Evolutionary conservation across 805 yeast genomes (phyloP).

Genomic region (Candida boidinii): DNA sequence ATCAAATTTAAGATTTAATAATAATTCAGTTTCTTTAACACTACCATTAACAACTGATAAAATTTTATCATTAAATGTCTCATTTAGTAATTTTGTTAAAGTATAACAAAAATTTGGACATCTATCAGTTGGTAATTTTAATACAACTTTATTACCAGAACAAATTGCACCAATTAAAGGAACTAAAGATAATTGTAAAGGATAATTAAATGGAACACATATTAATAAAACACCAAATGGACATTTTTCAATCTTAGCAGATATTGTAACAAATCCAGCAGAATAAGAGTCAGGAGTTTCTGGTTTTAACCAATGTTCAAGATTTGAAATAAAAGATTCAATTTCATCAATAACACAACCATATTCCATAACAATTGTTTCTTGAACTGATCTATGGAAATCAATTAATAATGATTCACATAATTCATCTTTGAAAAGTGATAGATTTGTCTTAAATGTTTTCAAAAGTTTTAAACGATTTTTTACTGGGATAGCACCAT

Average conservation of each 20-base stretch:
- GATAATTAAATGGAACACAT: constrained; percentile 77
- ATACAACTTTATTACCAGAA: constrained; percentile 72
- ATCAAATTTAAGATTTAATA: constrained; percentile 57
- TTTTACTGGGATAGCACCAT: too few relatives aligned
- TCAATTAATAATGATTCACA: constrained; percentile 55
- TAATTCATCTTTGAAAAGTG: constrained; percentile 48
- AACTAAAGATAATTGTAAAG: constrained; percentile 50
- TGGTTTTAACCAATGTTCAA: constrained; percentile 56
- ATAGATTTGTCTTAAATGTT: constrained; percentile 54
- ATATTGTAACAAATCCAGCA: constrained; percentile 17
- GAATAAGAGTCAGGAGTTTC: constrained; percentile 31
- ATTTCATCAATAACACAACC: constrained; percentile 45
- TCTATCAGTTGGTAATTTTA: constrained; percentile 63
- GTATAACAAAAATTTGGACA: constrained; percentile 52
- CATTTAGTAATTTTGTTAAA: constrained; percentile 46
- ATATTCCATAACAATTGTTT: constrained; percentile 55
- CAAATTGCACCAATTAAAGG: constrained; percentile 78
- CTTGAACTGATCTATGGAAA: constrained; percentile 55
- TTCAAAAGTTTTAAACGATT: constrained; percentile 52
- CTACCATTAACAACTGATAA: constrained; percentile 68
- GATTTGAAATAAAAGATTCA: constrained; percentile 44
- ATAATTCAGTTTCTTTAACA: constrained; percentile 45
- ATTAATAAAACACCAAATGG: constrained; percentile 64
- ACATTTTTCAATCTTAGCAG: constrained; percentile 25
- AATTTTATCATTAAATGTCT: constrained; percentile 46